Evolutionary conservation across 306 rosid species (phyloP).

Genomic region (Lathyrus aphaca): DNA sequence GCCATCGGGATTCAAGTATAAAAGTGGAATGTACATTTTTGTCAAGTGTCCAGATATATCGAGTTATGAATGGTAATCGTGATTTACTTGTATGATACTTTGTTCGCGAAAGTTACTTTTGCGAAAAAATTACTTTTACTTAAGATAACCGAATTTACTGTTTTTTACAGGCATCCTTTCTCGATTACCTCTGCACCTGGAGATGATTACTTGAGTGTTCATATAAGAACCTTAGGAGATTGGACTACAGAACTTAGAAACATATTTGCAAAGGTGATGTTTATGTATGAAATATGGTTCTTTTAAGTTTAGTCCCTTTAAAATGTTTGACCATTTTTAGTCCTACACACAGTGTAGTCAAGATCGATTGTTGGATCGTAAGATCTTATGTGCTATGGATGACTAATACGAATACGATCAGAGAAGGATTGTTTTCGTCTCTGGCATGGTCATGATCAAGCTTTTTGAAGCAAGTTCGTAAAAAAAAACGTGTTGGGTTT

Average conservation of each 20-base stretch:
- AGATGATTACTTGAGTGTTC: conserved; percentile 88
- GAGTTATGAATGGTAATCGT: conserved; percentile 75
- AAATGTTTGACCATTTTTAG: background rate
- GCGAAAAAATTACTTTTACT: conserved; percentile 25
- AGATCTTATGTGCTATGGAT: no score
- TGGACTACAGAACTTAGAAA: conserved; percentile 83
- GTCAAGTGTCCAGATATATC: conserved; percentile 90
- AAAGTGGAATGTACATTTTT: conserved; percentile 93
- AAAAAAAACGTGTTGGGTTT: no score
- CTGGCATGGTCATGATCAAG: no score
- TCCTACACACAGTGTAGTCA: no score
- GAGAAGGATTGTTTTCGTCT: no score
- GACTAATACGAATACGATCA: no score
- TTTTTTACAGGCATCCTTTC: conserved; percentile 82
- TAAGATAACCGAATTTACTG: background rate
- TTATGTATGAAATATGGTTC: background rate
- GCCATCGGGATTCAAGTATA: conserved; percentile 74
- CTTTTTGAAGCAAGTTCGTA: no score
- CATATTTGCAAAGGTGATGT: conserved; percentile 63
- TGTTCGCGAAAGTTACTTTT: conserved; percentile 19
- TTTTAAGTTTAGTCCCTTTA: background rate
- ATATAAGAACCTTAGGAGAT: conserved; percentile 77
- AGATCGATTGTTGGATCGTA: no score
- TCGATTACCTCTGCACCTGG: conserved; percentile 97
- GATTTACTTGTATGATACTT: background rate